Evolutionary conservation across 108 stramenopile species (phyloP), one percentile per base, ranked within the genome.

Genomic region (Skeletonema grethae): DNA sequence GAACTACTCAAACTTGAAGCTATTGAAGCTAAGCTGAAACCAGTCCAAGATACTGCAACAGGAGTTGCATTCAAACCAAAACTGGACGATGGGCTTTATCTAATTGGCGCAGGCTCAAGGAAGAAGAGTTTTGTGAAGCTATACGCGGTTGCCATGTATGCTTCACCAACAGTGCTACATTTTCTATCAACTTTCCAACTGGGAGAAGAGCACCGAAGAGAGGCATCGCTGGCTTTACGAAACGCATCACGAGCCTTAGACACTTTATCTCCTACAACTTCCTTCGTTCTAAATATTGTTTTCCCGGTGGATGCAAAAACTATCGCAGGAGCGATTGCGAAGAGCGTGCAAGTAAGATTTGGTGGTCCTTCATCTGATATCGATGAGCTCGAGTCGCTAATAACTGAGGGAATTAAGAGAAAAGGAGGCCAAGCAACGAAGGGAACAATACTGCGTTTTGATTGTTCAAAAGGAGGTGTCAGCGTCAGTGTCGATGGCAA

Each of bases 351-450:
- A 15, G 24, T 45, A 43, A 35, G 64, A 30, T 65, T 46, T 48
- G 64, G 64, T 28, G 64, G 64, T 8, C 45, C 43, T n/a, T 45
- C 45, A 29, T 65, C 64, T 30, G 64, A 65, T 30, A 29, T 65
- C 6, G 29, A 65, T 30, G 64, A 65, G 15, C 64, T 65, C 10
- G 64, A 65, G 45, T 29, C 64, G 12, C 45, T 65, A 50, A 65
- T 65, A 0, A 20, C 45, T 25, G 45, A 65, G 29, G 64, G 64
- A 29, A 50, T 65, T 8, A 65, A 45, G 13, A 20, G 45, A 28
- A 65, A 65, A 43, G 64, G 64, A n/a, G 39, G 64, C 10, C 64
- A 65, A 65, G 64, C 64, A 9, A 65, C 64, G 12, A 65, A 65
- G 46, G 64, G 64, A 9, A 65, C 64, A 45, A 12, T 43, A 12